These are phyloP conservation scores for Plasmopara muralis DNA, from an alignment of 352 stramenopile genomes.

Conservation along the genomic window DNA sequence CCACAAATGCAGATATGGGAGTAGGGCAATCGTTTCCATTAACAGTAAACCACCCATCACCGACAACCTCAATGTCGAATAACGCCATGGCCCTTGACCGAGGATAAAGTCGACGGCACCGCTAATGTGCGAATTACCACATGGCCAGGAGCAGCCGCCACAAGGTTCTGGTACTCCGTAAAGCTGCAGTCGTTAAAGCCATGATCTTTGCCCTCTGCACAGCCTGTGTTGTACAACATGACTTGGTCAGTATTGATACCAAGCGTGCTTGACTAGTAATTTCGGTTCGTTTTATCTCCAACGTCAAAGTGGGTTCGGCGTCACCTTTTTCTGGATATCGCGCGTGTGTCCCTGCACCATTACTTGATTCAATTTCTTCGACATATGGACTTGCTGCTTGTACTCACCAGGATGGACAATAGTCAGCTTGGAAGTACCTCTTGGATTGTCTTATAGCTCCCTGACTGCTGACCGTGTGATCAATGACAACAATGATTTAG, in stretches of 20 bases:
- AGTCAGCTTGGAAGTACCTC: conserved; percentile 7
- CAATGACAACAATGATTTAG: conserved; percentile 3
- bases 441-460: conserved; percentile 8
- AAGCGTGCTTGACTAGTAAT: not conserved
- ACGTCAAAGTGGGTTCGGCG: conserved; percentile 10
- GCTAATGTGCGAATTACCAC: conserved; percentile 13
- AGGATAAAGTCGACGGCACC: conserved; percentile 16
- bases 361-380: conserved; percentile 3
- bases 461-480: conserved; percentile 1
- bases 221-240: conserved; percentile 2
- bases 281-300: not conserved
- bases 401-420: conserved; percentile 15
- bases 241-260: not conserved
- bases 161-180: conserved; percentile 8
- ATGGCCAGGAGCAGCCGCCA: conserved; percentile 9
- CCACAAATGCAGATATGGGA: not conserved
- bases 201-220: not conserved
- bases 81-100: conserved; percentile 8
- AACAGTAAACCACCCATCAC: conserved; percentile 1
- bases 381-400: conserved; percentile 11
- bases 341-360: conserved; percentile 18
- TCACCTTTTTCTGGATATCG: conserved; percentile 11
- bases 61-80: conserved; percentile 8
- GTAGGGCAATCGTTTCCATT: not conserved
- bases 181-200: conserved; percentile 15